These are phyloP conservation scores for Fusarium devonianum DNA, from an alignment of 2,329 filamentous ascomycete species.

Conservation along the genomic window DNA sequence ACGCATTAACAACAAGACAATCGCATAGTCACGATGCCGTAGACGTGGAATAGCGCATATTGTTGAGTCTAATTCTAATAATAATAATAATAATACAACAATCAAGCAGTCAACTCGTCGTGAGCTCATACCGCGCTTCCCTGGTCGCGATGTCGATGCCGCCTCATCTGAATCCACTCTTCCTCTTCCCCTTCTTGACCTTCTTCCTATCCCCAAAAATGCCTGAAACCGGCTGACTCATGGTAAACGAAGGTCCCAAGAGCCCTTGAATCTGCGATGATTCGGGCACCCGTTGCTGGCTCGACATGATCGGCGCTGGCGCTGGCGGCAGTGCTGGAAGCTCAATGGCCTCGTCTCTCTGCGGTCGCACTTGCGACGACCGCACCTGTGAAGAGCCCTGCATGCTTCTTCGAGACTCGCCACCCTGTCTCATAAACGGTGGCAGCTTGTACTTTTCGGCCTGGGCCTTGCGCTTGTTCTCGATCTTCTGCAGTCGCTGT, in stretches of 20 bases:
- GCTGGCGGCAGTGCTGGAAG: conserved; percentile 26
- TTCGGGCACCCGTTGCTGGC: conserved; percentile 43
- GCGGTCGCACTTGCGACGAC: no score
- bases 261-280: conserved; percentile 47
- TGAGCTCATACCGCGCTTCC: no score
- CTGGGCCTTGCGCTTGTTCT: conserved; percentile 45
- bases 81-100: no score
- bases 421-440: conserved; percentile 39
- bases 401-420: conserved; percentile 28
- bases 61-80: not conserved
- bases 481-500: conserved; percentile 45
- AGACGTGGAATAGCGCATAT: not conserved
- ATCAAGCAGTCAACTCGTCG: no score
- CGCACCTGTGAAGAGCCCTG: conserved; percentile 25
- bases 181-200: conserved; percentile 54
- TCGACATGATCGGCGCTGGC: conserved; percentile 46
- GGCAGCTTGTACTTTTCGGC: conserved; percentile 47
- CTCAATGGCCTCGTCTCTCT: conserved; percentile 19
- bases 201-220: conserved; percentile 54
- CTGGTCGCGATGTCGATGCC: no score
- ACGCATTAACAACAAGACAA: not conserved
- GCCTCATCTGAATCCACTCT: conserved; percentile 50
- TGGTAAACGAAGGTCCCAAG: conserved; percentile 45
- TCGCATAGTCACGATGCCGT: not conserved
- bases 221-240: conserved; percentile 57